phyloP scores from a whole-genome alignment of 1,284 basidiomycete species.

The Takashimella tepidaria region DNA sequence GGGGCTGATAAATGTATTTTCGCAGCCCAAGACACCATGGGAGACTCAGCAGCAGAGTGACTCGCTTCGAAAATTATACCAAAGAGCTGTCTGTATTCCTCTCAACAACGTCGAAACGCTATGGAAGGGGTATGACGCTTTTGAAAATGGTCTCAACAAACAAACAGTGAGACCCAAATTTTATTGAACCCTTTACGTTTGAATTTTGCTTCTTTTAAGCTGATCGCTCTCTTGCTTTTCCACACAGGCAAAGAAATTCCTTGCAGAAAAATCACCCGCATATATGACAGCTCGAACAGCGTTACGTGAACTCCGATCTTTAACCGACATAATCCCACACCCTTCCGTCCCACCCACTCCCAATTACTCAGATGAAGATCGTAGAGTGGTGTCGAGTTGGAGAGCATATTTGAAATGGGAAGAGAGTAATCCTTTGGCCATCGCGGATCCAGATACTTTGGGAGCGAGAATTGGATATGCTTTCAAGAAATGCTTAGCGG shows the following conservation, averaged over 20 bases:
- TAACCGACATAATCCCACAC: conserved; percentile 60
- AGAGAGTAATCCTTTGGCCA: conserved; percentile 82
- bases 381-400: conserved; percentile 75
- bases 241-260: conserved; percentile 81
- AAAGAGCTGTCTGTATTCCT: conserved; percentile 88
- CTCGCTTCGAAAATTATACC: conserved; percentile 82
- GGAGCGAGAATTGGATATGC: conserved; percentile 71
- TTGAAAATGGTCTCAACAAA: conserved; percentile 86
- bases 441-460: conserved; percentile 67
- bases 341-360: conserved; percentile 66
- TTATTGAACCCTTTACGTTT: too few species aligned
- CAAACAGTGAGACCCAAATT: conserved; percentile 69
- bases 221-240: too few species aligned
- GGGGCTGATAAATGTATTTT: conserved; percentile 2
- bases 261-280: conserved; percentile 72
- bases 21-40: conserved; percentile 72
- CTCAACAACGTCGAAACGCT: conserved; percentile 87
- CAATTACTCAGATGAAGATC: conserved; percentile 66
- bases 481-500: conserved; percentile 74
- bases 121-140: conserved; percentile 92
- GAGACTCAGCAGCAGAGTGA: conserved; percentile 96
- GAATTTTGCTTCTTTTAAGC: too few species aligned
- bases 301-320: conserved; percentile 69
- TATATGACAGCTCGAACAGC: conserved; percentile 93
- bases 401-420: conserved; percentile 93